Evolutionary conservation across 164 flowering plant genomes (phyloP).

Genomic region (Macadamia integrifolia): DNA sequence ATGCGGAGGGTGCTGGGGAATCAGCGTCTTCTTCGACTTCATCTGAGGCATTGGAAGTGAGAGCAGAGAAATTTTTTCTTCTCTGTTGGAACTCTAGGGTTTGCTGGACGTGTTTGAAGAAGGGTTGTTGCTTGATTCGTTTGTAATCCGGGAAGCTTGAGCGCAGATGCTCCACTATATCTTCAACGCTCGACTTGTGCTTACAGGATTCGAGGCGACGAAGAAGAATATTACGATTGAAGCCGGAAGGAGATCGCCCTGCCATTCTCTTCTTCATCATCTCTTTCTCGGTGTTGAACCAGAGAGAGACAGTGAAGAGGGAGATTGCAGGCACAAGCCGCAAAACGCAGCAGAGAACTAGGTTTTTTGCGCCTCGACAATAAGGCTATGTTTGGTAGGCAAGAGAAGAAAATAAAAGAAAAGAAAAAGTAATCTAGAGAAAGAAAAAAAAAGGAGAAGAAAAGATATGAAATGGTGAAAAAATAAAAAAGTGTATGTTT

Average conservation of each 20-base stretch:
- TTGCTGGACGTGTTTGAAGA: constrained; percentile 26
- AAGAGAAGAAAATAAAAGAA: too few species aligned
- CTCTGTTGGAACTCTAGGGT: constrained; percentile 16
- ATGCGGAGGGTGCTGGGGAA: not conserved
- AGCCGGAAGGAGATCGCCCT: constrained; percentile 1
- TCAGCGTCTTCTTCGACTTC: constrained; percentile 13
- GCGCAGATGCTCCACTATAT: constrained; percentile 49
- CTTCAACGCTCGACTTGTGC: constrained; percentile 23
- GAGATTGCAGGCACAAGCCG: not conserved
- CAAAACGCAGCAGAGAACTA: too few species aligned
- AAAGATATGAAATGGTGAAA: too few species aligned
- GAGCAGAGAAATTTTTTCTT: constrained; percentile 7
- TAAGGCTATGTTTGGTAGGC: too few species aligned
- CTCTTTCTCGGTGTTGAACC: not conserved
- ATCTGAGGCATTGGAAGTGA: not conserved
- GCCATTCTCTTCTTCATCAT: constrained; percentile 17
- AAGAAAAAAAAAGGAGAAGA: too few species aligned
- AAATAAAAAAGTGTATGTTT: too few species aligned
- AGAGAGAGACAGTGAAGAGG: not conserved
- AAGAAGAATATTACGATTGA: constrained; percentile 14
- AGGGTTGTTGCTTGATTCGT: constrained; percentile 31
- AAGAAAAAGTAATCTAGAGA: too few species aligned
- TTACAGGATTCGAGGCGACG: constrained; percentile 34
- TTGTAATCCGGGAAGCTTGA: constrained; percentile 36
- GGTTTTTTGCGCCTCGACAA: too few species aligned